Evolutionary conservation across 768 basidiomycete genomes (phyloP).

Genomic region (Trametes punicea): DNA sequence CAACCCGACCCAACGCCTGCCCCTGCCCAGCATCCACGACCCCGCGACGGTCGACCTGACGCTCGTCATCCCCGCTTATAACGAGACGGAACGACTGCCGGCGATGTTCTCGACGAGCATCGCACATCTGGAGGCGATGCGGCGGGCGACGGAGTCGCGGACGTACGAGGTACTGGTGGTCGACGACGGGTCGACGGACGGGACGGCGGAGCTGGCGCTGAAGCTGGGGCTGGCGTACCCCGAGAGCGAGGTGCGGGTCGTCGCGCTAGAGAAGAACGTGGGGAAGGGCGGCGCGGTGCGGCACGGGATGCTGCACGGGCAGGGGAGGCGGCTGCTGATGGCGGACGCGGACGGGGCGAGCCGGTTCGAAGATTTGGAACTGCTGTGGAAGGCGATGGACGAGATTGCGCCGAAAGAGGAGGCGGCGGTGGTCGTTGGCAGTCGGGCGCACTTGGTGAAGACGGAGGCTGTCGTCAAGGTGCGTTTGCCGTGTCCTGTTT

Average conservation of each 20-base stretch:
- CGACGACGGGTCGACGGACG: slow-evolving; percentile 86
- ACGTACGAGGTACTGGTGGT: slow-evolving; percentile 83
- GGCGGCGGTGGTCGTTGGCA: slow-evolving; percentile 74
- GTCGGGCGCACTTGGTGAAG: slow-evolving; percentile 87
- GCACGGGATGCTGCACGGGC: slow-evolving; percentile 83
- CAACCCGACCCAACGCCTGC: slow-evolving; percentile 52
- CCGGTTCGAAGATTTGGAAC: slow-evolving; percentile 77
- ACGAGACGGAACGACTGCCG: slow-evolving; percentile 81
- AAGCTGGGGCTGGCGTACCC: slow-evolving; percentile 54
- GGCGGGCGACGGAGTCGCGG: slow-evolving; percentile 32
- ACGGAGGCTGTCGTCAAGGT: slow-evolving; percentile 95
- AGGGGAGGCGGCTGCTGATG: slow-evolving; percentile 79
- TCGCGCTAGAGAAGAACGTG: slow-evolving; percentile 73
- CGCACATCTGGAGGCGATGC: slow-evolving; percentile 49
- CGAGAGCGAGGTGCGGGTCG: slow-evolving; percentile 66
- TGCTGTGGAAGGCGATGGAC: slow-evolving; percentile 77
- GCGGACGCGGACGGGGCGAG: slow-evolving; percentile 96
- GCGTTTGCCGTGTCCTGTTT: slow-evolving; percentile 14
- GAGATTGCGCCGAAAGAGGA: slow-evolving; percentile 40
- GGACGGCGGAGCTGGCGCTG: slow-evolving; percentile 64
- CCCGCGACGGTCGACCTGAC: slow-evolving; percentile 64
- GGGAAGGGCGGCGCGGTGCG: slow-evolving; percentile 94
- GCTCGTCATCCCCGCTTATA: slow-evolving; percentile 89
- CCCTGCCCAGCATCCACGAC: slow-evolving; percentile 55
- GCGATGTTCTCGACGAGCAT: slow-evolving; percentile 79